Evolutionary conservation across 768 basidiomycete species (phyloP), one percentile per base, ranked within the genome.

Genomic region (Hypsizygus marmoreus): DNA sequence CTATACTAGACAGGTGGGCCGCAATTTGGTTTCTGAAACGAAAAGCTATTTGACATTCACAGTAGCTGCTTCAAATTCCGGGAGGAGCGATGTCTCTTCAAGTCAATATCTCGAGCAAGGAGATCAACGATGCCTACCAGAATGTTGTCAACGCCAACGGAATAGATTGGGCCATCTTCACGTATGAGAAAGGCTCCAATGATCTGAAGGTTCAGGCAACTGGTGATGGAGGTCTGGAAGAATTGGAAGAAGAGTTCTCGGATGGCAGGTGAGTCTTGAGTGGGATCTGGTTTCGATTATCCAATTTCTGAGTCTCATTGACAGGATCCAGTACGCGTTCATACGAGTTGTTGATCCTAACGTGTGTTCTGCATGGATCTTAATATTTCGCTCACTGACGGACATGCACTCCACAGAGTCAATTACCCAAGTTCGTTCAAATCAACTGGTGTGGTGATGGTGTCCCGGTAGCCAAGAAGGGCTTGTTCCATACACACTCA

Each of bases 371-470:
- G 24, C n/a, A 26, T 24, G 7, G 16, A 45, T 49, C 38, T 51
- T 29, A 32, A 17, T 32, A 14, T 26, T 43, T 25, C 2, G 2
- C 4, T 32, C 45, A 19, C 25, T 4, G 47, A 14, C 43, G 14
- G 26, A 24, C 31, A n/a, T 49, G 43, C 31, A 38, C 45, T 12
- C 10, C 11, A 41, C 56, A 95, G 88, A 91, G 80, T 59, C 74
- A 86, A 50, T 77, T 98, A 2, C 75, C 86, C 34, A 97, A 97
- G 70, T 91, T 95, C 51, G 92, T 97, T 12, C 90, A 95, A 60
- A 87, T 98, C 66, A 91, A 93, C 58, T 97, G 95, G 95, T 93
- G 92, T 56, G 95, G 95, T 33, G 95, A 95, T 59, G 95, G 95
- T 47, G 95, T 98, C 1, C 95, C 95, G 10, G 91, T 85, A 63